Evolutionary conservation across 768 basidiomycete genomes (phyloP), one percentile per base, ranked within the genome.

Genomic region (Tricholoma bakamatsutake): DNA sequence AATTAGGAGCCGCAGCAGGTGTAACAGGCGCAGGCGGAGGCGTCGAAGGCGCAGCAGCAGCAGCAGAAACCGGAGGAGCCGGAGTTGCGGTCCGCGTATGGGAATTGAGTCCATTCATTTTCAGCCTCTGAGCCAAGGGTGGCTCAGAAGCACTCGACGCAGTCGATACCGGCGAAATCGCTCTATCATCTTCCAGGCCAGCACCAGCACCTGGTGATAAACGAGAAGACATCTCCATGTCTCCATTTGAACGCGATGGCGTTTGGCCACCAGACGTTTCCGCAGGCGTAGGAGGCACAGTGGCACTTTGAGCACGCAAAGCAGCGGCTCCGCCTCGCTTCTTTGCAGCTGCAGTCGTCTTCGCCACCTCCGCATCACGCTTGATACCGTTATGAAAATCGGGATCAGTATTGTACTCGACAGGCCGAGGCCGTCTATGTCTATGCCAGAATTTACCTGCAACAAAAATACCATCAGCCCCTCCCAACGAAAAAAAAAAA

Each of bases 361-460:
- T 84, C 13, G 74, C 74, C 53, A 75, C 64, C 40, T 89, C 88
- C 2, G 72, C 69, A 47, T 90, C 88, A 33, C 71, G 73, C 61
- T 75, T 80, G 50, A 80, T 59, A 11, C 78, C 80, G 33, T 72
- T 67, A 64, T 95, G 93, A 67, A 78, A 84, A 17, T 85, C 86
- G 2, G 80, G 80, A 65, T 90, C 85, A 0, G 87, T 73, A 59
- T 85, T 92, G 64, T 93, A 95, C 65, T 85, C 80, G 43, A 90
- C 85, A 7, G 89, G 88, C 4, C 90, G 79, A 5, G 90, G 89
- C 54, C 88, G 75, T 54, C 90, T 78, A 75, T 93, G 90, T 54
- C 92, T 73, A 69, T 93, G 90, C 87, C 88, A 95, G 73, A 81
- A 93, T 71, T 93, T 94, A 58, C 93, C 91, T 94, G 34, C 9